Conservation (phyloP, 1,139 yeast genomes). For the Candida smagusa region DNA sequence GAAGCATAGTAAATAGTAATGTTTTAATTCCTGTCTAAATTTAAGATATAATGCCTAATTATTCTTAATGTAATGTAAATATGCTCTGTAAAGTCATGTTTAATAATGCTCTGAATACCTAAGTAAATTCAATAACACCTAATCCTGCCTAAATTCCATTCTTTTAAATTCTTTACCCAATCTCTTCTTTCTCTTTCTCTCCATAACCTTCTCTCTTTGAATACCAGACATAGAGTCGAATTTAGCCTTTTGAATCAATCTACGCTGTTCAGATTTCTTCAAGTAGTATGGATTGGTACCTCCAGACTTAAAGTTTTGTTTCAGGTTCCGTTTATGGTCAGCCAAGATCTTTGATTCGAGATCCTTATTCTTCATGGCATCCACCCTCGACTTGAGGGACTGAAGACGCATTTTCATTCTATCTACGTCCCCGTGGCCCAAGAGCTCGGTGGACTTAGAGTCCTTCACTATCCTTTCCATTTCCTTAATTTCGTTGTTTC, state of each 20-base stretch:
- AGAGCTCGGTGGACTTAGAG: slow-evolving; percentile 43
- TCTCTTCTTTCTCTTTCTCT: slow-evolving; percentile 89
- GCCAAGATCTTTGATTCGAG: slow-evolving; percentile 63
- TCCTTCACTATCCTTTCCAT: slow-evolving; percentile 58
- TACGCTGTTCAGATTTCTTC: slow-evolving; percentile 78
- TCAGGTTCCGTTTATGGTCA: slow-evolving; percentile 48
- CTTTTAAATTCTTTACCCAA: slow-evolving; percentile 87
- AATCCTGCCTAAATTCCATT: slow-evolving; percentile 54
- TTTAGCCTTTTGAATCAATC: slow-evolving; percentile 82
- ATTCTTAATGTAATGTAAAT: no score
- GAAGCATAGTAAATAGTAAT: neutral
- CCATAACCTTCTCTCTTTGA: slow-evolving; percentile 86
- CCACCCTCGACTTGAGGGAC: slow-evolving; percentile 71
- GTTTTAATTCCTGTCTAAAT: neutral
- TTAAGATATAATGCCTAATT: no score
- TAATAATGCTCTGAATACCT: no score
- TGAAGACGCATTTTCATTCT: slow-evolving; percentile 54
- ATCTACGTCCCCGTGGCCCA: slow-evolving; percentile 48
- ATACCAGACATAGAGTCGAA: slow-evolving; percentile 78
- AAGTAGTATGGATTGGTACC: slow-evolving; percentile 56
- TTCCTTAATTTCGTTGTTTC: slow-evolving; percentile 65
- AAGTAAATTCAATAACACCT: no score
- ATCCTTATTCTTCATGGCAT: slow-evolving; percentile 73
- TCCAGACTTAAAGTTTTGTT: slow-evolving; percentile 45
- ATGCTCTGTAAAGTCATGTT: no score